Evolutionary conservation across 345 rosid species (phyloP).

Genomic region (Salix viminalis): DNA sequence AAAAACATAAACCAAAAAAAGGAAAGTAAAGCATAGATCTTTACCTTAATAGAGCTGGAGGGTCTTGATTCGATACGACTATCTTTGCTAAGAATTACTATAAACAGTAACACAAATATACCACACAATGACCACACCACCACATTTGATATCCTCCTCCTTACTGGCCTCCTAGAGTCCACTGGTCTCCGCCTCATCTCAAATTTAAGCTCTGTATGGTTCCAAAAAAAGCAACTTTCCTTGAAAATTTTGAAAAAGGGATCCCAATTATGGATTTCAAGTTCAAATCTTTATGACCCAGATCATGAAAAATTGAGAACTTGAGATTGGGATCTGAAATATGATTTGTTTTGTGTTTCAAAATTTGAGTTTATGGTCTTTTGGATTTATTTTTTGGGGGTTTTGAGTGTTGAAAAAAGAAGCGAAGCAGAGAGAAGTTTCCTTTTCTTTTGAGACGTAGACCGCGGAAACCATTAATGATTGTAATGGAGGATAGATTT

Average conservation of each 20-base stretch:
- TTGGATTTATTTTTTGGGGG: background rate
- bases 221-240: slow-evolving; percentile 6
- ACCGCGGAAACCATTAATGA: background rate
- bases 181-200: slow-evolving; percentile 59
- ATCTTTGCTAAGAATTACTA: slow-evolving; percentile 51
- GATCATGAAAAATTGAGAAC: background rate
- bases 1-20: background rate
- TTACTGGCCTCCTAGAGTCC: slow-evolving; percentile 58
- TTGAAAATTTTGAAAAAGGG: background rate
- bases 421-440: background rate
- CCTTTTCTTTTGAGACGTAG: background rate
- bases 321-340: background rate
- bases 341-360: background rate
- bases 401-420: background rate
- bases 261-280: background rate
- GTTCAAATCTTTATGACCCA: background rate
- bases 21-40: slow-evolving; percentile 2
- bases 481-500: background rate
- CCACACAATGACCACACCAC: slow-evolving; percentile 69
- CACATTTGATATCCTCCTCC: slow-evolving; percentile 59
- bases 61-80: slow-evolving; percentile 58
- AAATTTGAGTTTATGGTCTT: background rate
- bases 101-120: slow-evolving; percentile 47
- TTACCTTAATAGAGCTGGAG: slow-evolving; percentile 43
- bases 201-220: slow-evolving; percentile 7